phyloP scores from a whole-genome alignment of 139 green algal species.

The Pleodorina starrii region DNA sequence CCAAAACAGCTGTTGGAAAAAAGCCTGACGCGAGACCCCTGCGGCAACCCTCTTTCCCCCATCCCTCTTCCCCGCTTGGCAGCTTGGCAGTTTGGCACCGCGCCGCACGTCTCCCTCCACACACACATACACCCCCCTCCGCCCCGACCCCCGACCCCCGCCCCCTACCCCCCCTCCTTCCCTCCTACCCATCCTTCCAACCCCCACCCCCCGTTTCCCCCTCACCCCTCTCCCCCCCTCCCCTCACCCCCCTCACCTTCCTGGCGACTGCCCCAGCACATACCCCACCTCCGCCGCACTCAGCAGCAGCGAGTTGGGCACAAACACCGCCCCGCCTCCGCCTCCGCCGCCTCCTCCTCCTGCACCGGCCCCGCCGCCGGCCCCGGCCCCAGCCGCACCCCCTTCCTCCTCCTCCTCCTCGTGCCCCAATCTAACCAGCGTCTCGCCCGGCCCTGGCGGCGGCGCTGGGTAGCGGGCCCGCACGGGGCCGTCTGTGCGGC shows the following conservation, averaged over 20 bases:
- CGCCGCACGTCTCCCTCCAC: not conserved
- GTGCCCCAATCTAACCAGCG: too few species aligned
- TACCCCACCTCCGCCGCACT: conserved; percentile 63
- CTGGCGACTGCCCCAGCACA: conserved; percentile 71
- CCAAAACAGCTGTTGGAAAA: too few species aligned
- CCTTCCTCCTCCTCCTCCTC: too few species aligned
- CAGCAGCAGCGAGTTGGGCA: conserved; percentile 47
- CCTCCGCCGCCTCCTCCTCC: too few species aligned
- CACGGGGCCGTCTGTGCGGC: conserved; percentile 51
- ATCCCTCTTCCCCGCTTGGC: too few species aligned
- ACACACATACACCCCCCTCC: not conserved
- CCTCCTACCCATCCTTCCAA: not conserved
- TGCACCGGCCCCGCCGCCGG: too few species aligned
- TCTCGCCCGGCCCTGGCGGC: not conserved
- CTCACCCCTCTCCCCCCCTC: not conserved
- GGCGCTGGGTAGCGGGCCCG: not conserved
- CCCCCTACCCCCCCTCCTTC: not conserved
- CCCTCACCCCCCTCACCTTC: not conserved
- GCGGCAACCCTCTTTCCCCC: too few species aligned
- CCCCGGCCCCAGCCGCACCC: too few species aligned
- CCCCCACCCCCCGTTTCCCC: not conserved
- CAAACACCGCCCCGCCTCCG: conserved; percentile 40
- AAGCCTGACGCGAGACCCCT: too few species aligned
- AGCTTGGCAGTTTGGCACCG: not conserved
- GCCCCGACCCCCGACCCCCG: not conserved